Evolutionary conservation across 768 basidiomycete species (phyloP).

Genomic region (Lentinula sp.): DNA sequence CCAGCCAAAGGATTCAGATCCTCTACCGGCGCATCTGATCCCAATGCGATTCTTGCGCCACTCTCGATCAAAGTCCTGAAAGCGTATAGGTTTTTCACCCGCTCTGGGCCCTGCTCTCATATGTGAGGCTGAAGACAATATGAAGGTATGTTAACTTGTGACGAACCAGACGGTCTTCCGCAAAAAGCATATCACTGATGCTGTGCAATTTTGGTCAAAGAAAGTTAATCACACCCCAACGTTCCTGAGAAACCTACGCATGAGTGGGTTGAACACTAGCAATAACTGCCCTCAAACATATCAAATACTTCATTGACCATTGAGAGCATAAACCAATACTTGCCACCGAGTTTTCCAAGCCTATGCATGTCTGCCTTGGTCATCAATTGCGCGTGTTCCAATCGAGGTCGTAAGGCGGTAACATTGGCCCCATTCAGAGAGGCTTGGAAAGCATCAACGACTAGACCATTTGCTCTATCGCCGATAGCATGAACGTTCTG

Average conservation of each 20-base stretch:
- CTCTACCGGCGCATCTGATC: slow-evolving; percentile 91
- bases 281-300: slow-evolving; percentile 50
- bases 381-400: slow-evolving; percentile 92
- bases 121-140: neutral
- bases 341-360: slow-evolving; percentile 76
- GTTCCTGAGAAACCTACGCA: slow-evolving; percentile 45
- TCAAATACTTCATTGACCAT: neutral
- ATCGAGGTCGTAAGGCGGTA: slow-evolving; percentile 62
- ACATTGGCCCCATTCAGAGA: slow-evolving; percentile 57
- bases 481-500: slow-evolving; percentile 88
- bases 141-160: neutral
- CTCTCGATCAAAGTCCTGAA: slow-evolving; percentile 69
- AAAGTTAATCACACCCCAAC: neutral
- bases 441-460: slow-evolving; percentile 77
- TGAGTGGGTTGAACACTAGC: slow-evolving; percentile 90
- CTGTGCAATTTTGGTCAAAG: slow-evolving; percentile 24
- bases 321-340: slow-evolving; percentile 12
- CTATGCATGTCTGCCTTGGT: slow-evolving; percentile 68
- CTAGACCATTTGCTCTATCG: slow-evolving; percentile 80
- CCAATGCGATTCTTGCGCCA: slow-evolving; percentile 66
- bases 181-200: slow-evolving; percentile 87
- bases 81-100: slow-evolving; percentile 82
- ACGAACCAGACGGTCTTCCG: slow-evolving; percentile 71
- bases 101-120: slow-evolving; percentile 59
- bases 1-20: slow-evolving; percentile 76